phyloP scores from a whole-genome alignment of 805 yeast genomes.

The Ogataea pini region DNA sequence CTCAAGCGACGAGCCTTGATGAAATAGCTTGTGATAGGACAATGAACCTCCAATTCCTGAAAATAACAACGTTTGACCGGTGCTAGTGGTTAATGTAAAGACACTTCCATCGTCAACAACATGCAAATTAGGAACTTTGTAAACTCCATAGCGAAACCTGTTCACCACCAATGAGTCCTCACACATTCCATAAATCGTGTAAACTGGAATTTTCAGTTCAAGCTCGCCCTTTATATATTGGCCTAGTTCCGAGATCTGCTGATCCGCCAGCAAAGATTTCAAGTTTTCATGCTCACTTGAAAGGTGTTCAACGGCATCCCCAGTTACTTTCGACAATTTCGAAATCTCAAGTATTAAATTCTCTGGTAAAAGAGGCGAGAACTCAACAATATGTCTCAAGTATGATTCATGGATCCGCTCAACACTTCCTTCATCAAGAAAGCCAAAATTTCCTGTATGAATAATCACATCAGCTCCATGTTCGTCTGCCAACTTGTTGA shows the following conservation, averaged over 20 bases:
- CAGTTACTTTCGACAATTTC: constrained; percentile 47
- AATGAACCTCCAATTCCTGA: constrained; percentile 75
- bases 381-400: constrained; percentile 65
- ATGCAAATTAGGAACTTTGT: constrained; percentile 55
- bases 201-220: constrained; percentile 59
- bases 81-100: constrained; percentile 42
- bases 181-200: constrained; percentile 73
- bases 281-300: constrained; percentile 39
- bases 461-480: constrained; percentile 54
- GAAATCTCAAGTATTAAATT: constrained; percentile 52
- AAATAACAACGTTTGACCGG: constrained; percentile 51
- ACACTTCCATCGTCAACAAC: constrained; percentile 60
- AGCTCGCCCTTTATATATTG: constrained; percentile 46
- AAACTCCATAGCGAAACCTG: constrained; percentile 56
- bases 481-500: constrained; percentile 50
- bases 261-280: constrained; percentile 38
- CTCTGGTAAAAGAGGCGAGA: constrained; percentile 57
- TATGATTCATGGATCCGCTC: constrained; percentile 55
- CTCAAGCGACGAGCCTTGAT: constrained; percentile 53
- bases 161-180: constrained; percentile 72
- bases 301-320: constrained; percentile 41
- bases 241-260: constrained; percentile 52
- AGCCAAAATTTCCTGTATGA: constrained; percentile 82
- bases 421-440: constrained; percentile 61
- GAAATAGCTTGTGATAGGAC: constrained; percentile 66